Evolutionary conservation across 768 basidiomycete species (phyloP), one percentile per base, ranked within the genome.

Genomic region (Terana coerulea): DNA sequence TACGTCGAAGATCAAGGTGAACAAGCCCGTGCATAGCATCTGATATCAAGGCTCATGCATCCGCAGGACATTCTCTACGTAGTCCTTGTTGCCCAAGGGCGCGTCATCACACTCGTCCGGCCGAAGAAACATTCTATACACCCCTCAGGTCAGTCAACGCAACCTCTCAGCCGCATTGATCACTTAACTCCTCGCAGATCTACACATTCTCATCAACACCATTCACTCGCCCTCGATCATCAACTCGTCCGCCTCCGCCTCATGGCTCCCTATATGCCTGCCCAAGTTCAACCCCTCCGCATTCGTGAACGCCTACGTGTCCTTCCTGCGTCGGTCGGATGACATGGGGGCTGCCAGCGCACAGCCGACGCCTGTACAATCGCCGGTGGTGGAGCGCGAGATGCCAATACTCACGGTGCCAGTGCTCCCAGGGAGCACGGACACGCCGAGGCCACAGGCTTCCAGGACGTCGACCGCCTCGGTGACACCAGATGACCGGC

Each of bases 111-210:
- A 1, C 75, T 99, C 7, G 84, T 95, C 8, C 74, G 95, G 53
- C 95, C 95, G 0, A 85, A 78, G 64, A 95, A 90, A 62, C 95
- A 98, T 62, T 94, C 92, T 0, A 93, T 99, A 59, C 94, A 99
- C 65, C 94, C 94, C 17, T 83, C 90, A 37, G 91, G 91, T 88
- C 58, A 47, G 25, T 17, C 5, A 54, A 2, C 34, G 12, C 31
- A 7, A 25, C 25, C 19, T 47, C 53, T 49, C 10, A 10, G 11
- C 12, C n/a, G 14, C 26, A 28, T 15, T 22, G 33, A 17, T 46
- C 60, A 43, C 15, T 28, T 12, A 14, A 21, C 0, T 35, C 64
- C 21, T 12, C 12, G 3, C 26, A 84, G 97, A 98, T 63, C 81
- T 99, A 17, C 94, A 97, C 63, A 84, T 97, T 43, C 78, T 98